A percentile compares a stretch with the other conserved stretches of the same genome.
Evolutionary conservation across 139 green algal species (phyloP).

Genomic region (Tetradesmus lagerheimii): DNA sequence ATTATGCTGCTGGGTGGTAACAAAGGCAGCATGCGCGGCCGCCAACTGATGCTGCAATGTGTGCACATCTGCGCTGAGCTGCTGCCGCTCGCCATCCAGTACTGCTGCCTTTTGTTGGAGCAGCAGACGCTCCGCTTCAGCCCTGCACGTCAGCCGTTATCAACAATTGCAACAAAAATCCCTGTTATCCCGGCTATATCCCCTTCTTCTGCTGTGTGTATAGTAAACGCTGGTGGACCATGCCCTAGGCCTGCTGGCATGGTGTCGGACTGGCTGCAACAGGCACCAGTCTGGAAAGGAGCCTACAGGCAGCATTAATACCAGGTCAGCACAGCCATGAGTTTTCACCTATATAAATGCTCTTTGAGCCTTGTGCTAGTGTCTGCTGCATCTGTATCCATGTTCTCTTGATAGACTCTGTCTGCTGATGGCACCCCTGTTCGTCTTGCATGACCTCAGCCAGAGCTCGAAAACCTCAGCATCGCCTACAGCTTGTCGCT

Average conservation of each 20-base stretch:
- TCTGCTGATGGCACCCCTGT: not conserved
- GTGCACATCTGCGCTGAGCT: constrained; percentile 10
- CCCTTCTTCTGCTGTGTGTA: too few species aligned
- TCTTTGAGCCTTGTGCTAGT: constrained; percentile 13
- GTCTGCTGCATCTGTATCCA: not conserved
- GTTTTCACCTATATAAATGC: constrained; percentile 33
- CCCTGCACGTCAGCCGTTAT: not conserved
- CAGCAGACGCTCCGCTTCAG: constrained; percentile 22
- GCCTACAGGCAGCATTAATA: not conserved
- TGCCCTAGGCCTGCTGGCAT: not conserved
- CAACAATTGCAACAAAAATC: too few species aligned
- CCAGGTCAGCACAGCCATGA: not conserved
- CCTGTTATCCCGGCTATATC: too few species aligned
- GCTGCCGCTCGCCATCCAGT: not conserved
- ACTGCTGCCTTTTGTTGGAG: not conserved
- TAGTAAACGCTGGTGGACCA: too few species aligned
- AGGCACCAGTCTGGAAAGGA: too few species aligned
- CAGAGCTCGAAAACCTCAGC: not conserved
- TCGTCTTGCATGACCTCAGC: not conserved
- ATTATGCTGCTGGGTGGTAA: not conserved
- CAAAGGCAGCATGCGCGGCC: not conserved
- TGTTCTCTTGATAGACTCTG: not conserved
- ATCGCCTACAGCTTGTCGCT: not conserved
- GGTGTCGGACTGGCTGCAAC: too few species aligned
- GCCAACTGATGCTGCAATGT: constrained; percentile 33